Base-by-base conservation (phyloP, 2,329 filamentous ascomycete species). In the Magnaporthiopsis poae region DNA sequence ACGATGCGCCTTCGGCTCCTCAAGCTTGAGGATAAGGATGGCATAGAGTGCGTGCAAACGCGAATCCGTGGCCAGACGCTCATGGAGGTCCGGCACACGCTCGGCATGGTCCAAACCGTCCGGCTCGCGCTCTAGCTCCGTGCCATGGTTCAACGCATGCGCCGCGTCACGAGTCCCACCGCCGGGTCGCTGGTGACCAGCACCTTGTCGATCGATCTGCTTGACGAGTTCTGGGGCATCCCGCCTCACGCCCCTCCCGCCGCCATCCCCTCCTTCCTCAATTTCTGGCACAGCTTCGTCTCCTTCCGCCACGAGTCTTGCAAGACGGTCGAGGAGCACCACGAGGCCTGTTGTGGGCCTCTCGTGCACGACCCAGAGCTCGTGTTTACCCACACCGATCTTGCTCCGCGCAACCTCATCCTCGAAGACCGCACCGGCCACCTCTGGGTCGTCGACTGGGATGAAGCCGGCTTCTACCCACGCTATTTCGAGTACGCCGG, bases 211-310 rank as follows among this genome's bases (percentile, higher is more conserved):
- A 31, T 61, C 60, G 27, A 5, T 61, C 5, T 61, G 60, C 60
- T 61, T 13, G 36, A 39, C 2, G 36, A 29, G 5, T 61, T 15
- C 25, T 61, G 27, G 60, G 60, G 60, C 25, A 29, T 61, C 7
- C 21, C 60, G 1, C 1, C 60, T 5, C 60, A 61, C 3, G 12
- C 25, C 3, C 31, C 60, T 3, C 60, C 60, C 3, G 27, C 60
- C 27, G 60, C 60, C 27, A 61, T 61, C 60, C 27, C 60, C 8
- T 61, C 33, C n/a, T 12, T 36, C 13, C 2, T 36, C 27, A 63
- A 63, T 7, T 63, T 63, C 13, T 63, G 35, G 61, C 5, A 35
- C 61, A 36, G 35, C 35, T 63, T 63, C 31, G 61, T 63, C 35
- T 63, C 61, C 21, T 36, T 63, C 61, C 35, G 61, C 12, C 61